Evolutionary conservation across 2,329 filamentous ascomycete genomes (phyloP).

Genomic region (Cercospora nicotianae): DNA sequence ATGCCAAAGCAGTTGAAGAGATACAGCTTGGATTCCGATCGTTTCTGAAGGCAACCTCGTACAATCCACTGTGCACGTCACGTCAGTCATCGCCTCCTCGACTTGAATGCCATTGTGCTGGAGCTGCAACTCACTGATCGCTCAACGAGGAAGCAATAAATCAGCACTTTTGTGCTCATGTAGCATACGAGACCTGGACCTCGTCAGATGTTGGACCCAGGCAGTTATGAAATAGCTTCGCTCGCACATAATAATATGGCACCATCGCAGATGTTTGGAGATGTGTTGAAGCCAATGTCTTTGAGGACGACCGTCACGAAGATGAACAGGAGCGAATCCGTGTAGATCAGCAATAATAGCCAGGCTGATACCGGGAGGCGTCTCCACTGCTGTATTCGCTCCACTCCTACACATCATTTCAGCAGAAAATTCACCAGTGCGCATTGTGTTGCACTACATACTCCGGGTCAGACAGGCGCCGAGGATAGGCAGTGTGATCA

Average conservation of each 20-base stretch:
- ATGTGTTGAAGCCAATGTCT: conserved; percentile 21
- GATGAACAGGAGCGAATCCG: conserved; percentile 22
- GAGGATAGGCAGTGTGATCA: conserved; percentile 20
- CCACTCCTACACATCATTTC: background rate
- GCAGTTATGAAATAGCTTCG: background rate
- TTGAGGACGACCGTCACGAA: conserved; percentile 18
- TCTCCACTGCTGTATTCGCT: conserved; percentile 20
- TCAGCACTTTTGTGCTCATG: conserved; percentile 21
- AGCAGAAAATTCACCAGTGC: background rate
- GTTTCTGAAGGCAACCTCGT: conserved; percentile 17
- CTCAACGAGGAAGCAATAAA: conserved; percentile 20
- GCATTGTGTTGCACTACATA: background rate
- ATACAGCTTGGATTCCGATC: conserved; percentile 15
- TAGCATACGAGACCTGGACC: conserved; percentile 11
- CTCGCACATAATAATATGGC: conserved; percentile 14
- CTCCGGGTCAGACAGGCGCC: conserved; percentile 22
- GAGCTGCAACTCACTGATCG: conserved; percentile 11
- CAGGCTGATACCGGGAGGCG: conserved; percentile 16
- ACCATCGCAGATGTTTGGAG: conserved; percentile 15
- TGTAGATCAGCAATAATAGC: conserved; percentile 18
- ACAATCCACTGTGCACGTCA: conserved; percentile 17
- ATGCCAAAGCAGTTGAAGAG: conserved; percentile 25
- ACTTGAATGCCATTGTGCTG: background rate
- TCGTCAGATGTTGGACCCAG: background rate
- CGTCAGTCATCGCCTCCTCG: background rate